Percentiles rank a stretch among this genome's conserved stretches.
phyloP scores from a whole-genome alignment of 202 grass and related monocot genomes.

The Brachypodium distachyon region DNA sequence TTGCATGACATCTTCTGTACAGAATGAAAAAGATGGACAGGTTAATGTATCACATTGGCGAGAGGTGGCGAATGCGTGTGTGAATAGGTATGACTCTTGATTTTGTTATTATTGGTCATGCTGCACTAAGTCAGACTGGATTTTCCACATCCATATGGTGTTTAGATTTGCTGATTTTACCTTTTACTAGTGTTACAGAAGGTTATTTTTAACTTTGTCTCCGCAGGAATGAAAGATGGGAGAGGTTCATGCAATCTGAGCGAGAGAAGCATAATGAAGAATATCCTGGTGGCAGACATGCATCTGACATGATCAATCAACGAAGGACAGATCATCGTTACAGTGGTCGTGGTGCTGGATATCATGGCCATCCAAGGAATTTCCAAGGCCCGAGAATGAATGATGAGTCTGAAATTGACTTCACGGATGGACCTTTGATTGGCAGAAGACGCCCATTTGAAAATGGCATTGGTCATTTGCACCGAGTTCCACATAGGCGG shows the following conservation, averaged over 20 bases:
- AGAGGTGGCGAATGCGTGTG: constrained; percentile 16
- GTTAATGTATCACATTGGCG: constrained; percentile 26
- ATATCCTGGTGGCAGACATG: constrained; percentile 21
- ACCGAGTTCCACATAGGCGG: constrained; percentile 23
- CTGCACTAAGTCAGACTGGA: background rate
- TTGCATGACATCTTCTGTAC: constrained; percentile 27
- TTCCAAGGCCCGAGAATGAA: constrained; percentile 32
- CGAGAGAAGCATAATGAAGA: constrained; percentile 29
- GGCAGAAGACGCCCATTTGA: constrained; percentile 25
- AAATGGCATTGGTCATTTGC: constrained; percentile 24
- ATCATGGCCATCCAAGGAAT: constrained; percentile 20
- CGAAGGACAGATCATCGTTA: constrained; percentile 21
- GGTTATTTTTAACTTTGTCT: background rate
- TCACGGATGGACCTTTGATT: constrained; percentile 8
- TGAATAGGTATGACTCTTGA: constrained; percentile 41
- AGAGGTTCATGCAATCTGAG: constrained; percentile 43
- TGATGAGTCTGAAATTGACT: constrained; percentile 18
- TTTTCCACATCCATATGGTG: background rate
- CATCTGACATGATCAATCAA: constrained; percentile 25
- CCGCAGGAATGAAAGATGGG: constrained; percentile 60
- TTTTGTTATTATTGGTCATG: constrained; percentile 6
- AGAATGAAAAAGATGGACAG: constrained; percentile 30
- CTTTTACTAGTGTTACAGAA: constrained; percentile 18
- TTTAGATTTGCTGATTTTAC: constrained; percentile 12
- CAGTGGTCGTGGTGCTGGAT: constrained; percentile 7